These are phyloP conservation scores for Porcisia deanei DNA, from an alignment of 208 protist genomes.

Conservation along the genomic window DNA sequence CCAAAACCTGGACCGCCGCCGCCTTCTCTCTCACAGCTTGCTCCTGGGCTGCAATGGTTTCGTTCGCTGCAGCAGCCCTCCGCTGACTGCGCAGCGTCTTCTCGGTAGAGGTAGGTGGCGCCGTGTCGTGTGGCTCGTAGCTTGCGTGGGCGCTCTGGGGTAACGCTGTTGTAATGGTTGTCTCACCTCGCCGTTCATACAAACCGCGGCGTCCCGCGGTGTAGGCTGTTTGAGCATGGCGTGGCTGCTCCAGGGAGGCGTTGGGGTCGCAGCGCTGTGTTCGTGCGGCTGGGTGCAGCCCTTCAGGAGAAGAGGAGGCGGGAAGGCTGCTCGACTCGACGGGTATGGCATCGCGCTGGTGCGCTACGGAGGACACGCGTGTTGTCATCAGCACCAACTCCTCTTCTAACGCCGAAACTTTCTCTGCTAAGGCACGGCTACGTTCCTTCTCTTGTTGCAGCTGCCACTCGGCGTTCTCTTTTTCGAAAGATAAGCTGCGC, in stretches of 20 bases:
- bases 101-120: background rate
- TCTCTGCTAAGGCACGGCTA: slow-evolving; percentile 41
- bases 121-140: background rate
- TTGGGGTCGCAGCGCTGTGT: slow-evolving; percentile 11
- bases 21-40: slow-evolving; percentile 21
- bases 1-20: slow-evolving; percentile 42
- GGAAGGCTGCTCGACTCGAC: slow-evolving; percentile 6
- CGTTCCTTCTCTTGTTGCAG: slow-evolving; percentile 61
- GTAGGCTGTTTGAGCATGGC: slow-evolving; percentile 11
- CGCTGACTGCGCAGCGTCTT: slow-evolving; percentile 13
- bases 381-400: slow-evolving; percentile 38
- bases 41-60: slow-evolving; percentile 32
- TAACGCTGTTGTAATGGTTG: background rate
- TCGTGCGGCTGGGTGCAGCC: background rate
- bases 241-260: slow-evolving; percentile 10
- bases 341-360: background rate
- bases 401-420: slow-evolving; percentile 43
- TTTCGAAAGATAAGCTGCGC: slow-evolving; percentile 53
- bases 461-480: slow-evolving; percentile 59
- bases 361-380: slow-evolving; percentile 14
- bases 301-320: background rate
- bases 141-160: background rate
- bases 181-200: slow-evolving; percentile 2
- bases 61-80: slow-evolving; percentile 16
- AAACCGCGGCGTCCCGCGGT: background rate